These are phyloP conservation scores for Cymodocea nodosa DNA, from an alignment of 116 monocot species.

Conservation along the genomic window DNA sequence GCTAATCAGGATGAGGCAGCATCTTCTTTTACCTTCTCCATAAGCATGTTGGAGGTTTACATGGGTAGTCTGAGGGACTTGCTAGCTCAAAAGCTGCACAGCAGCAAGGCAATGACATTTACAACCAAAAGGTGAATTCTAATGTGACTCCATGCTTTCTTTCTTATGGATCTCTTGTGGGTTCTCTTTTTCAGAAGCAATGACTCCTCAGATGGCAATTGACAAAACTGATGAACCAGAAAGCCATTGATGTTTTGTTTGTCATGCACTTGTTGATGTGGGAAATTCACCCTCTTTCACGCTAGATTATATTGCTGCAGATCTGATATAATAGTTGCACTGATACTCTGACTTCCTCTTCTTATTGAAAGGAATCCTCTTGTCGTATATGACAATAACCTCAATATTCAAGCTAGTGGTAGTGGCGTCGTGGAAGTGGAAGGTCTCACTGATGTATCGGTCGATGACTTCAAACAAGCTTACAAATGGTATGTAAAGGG, in stretches of 20 bases:
- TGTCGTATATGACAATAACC: constrained; percentile 1
- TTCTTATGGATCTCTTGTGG: no score
- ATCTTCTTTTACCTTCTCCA: constrained; percentile 33
- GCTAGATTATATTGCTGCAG: no score
- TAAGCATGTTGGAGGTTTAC: constrained; percentile 85
- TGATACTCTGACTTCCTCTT: no score
- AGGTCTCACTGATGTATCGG: constrained; percentile 39
- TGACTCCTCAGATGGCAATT: no score
- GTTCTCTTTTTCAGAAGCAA: no score
- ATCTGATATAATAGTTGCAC: no score
- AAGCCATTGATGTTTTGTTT: no score
- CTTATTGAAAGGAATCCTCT: no score
- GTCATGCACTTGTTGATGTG: no score
- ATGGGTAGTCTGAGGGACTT: constrained; percentile 65
- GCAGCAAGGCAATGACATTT: constrained; percentile 6
- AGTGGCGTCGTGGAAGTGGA: constrained; percentile 55
- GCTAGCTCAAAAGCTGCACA: constrained; percentile 22
- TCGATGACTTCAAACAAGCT: constrained; percentile 37
- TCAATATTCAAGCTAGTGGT: constrained; percentile 39
- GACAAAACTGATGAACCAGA: no score
- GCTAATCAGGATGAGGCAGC: constrained; percentile 19
- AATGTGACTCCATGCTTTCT: not conserved
- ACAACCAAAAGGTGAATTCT: constrained; percentile 6
- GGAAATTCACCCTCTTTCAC: no score
- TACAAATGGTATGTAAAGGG: constrained; percentile 44